Evolutionary conservation across 768 basidiomycete genomes (phyloP).

Genomic region (Arthromyces matolae): DNA sequence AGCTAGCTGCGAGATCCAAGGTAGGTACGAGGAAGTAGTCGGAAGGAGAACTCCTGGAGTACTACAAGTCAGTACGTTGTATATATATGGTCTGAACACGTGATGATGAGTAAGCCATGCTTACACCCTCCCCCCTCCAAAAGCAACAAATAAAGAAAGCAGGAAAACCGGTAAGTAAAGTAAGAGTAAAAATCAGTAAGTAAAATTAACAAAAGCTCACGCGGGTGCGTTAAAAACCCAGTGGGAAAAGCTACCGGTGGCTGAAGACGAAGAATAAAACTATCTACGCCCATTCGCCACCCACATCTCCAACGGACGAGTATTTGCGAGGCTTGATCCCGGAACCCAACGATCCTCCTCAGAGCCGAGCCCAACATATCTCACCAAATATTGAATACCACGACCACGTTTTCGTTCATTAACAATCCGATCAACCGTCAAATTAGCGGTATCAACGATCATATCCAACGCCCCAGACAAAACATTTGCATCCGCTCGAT

Average conservation of each 20-base stretch:
- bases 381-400: slow-evolving; percentile 26
- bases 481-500: slow-evolving; percentile 5
- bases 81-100: no score
- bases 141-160: no score
- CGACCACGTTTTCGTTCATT: slow-evolving; percentile 18
- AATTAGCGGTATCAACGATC: slow-evolving; percentile 22
- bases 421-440: slow-evolving; percentile 22
- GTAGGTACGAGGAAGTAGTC: no score
- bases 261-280: neutral
- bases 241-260: neutral
- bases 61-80: no score
- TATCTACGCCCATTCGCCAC: neutral
- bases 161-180: neutral
- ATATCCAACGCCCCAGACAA: slow-evolving; percentile 20
- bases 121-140: no score
- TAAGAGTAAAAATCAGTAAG: neutral
- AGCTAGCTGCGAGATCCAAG: no score
- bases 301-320: neutral
- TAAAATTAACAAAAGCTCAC: neutral
- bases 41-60: no score
- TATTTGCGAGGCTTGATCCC: neutral
- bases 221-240: neutral
- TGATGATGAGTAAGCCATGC: no score
- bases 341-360: slow-evolving; percentile 4
- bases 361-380: slow-evolving; percentile 24